phyloP scores from a whole-genome alignment of 2,329 filamentous ascomycete species.

The Monosporascus sp. region DNA sequence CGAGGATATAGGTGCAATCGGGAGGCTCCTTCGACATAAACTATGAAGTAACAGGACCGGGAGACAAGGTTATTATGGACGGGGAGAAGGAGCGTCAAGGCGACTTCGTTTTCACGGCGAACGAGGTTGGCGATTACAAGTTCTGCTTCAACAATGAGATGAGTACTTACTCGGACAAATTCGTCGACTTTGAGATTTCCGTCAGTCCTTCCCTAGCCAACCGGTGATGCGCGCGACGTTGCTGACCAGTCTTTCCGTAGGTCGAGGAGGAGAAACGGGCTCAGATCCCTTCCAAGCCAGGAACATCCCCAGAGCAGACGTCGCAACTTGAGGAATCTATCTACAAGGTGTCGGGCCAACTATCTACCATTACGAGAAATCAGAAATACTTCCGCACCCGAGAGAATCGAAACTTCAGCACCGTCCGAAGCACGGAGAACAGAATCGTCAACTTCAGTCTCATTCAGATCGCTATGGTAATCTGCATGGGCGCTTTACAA shows the following conservation, averaged over 20 bases:
- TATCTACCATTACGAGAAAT: slow-evolving; percentile 92
- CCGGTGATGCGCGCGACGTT: slow-evolving; percentile 9
- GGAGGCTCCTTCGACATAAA: slow-evolving; percentile 97
- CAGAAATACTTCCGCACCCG: slow-evolving; percentile 99
- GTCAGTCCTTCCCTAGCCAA: slow-evolving; percentile 44
- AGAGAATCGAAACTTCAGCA: slow-evolving; percentile 98
- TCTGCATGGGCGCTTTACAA: slow-evolving; percentile 92
- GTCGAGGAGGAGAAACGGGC: slow-evolving; percentile 86
- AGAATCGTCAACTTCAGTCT: slow-evolving; percentile 97
- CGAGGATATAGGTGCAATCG: slow-evolving; percentile 73
- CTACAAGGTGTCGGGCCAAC: slow-evolving; percentile 86
- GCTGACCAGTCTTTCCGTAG: slow-evolving; percentile 37
- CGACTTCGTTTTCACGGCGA: slow-evolving; percentile 95
- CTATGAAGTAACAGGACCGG: slow-evolving; percentile 80
- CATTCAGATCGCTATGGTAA: slow-evolving; percentile 85
- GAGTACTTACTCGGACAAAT: slow-evolving; percentile 96
- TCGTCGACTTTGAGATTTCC: slow-evolving; percentile 95
- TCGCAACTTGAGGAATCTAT: slow-evolving; percentile 86
- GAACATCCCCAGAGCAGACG: slow-evolving; percentile 83
- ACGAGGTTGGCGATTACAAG: slow-evolving; percentile 79
- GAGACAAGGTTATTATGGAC: slow-evolving; percentile 73
- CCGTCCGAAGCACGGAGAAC: slow-evolving; percentile 89
- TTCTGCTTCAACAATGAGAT: slow-evolving; percentile 99
- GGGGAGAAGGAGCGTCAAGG: slow-evolving; percentile 91
- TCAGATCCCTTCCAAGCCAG: slow-evolving; percentile 81